Percentiles rank a stretch among this genome's conserved stretches.
Conservation (phyloP, 495 filamentous ascomycete species). For the Penicillium paxilli region DNA sequence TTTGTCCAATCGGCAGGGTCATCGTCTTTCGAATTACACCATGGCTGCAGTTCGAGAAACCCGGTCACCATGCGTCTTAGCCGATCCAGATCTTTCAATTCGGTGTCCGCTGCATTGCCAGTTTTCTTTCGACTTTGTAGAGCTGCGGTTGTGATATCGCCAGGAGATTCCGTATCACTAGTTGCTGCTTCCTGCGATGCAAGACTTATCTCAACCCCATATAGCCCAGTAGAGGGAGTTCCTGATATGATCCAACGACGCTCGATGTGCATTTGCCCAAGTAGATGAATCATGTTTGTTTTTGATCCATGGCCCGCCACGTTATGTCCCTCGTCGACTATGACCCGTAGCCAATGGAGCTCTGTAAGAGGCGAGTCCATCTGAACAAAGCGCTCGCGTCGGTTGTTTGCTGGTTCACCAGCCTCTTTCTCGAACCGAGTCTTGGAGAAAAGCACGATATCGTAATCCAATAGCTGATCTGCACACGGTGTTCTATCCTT, state of each 20-base stretch:
- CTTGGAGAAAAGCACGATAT: constrained; percentile 78
- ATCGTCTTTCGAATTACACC: constrained; percentile 56
- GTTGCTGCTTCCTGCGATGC: constrained; percentile 47
- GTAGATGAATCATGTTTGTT: constrained; percentile 64
- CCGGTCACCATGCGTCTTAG: constrained; percentile 67
- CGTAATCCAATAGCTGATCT: constrained; percentile 63
- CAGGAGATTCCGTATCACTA: constrained; percentile 35
- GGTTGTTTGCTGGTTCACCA: constrained; percentile 33
- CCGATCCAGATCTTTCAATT: constrained; percentile 71
- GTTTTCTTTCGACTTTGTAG: constrained; percentile 40
- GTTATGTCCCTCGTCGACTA: constrained; percentile 90
- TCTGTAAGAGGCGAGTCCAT: constrained; percentile 61
- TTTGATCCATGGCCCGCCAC: constrained; percentile 61
- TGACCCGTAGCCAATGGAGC: constrained; percentile 81
- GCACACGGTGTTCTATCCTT: constrained; percentile 59
- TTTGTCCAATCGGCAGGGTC: constrained; percentile 65
- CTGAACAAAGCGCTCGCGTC: constrained; percentile 30
- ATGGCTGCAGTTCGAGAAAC: constrained; percentile 77
- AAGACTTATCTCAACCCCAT: constrained; percentile 69
- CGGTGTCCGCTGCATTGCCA: constrained; percentile 45
- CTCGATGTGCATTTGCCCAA: constrained; percentile 67
- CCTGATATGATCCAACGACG: constrained; percentile 89
- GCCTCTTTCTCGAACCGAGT: constrained; percentile 67
- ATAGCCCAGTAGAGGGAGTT: constrained; percentile 80
- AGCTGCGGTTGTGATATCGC: constrained; percentile 27